Percentiles rank a stretch among this genome's conserved stretches.
Evolutionary conservation across 202 grass and related monocot species (phyloP).

Genomic region (Musa balbisiana): DNA sequence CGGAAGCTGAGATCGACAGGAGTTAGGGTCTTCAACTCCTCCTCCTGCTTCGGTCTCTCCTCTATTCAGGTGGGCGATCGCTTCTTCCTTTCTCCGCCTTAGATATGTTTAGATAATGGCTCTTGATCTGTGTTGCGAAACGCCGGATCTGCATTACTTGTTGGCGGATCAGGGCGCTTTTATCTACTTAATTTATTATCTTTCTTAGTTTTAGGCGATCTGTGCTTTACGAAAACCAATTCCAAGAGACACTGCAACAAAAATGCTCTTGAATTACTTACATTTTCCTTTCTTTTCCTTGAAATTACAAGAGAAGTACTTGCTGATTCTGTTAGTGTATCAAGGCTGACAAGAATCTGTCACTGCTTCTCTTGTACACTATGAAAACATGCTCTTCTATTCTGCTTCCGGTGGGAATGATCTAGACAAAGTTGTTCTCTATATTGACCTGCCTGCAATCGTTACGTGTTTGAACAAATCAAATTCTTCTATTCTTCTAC

Average conservation of each 20-base stretch:
- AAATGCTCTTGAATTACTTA: background rate
- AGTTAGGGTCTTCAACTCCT: constrained; percentile 35
- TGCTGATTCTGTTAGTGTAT: no score
- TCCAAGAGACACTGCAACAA: background rate
- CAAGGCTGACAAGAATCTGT: no score
- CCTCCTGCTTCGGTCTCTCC: constrained; percentile 28
- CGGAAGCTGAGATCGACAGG: constrained; percentile 28
- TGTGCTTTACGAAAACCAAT: background rate
- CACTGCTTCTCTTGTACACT: no score
- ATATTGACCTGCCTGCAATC: no score
- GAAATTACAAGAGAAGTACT: no score
- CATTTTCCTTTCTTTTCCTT: no score
- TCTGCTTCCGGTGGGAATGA: background rate
- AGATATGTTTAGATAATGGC: background rate
- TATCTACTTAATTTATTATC: background rate
- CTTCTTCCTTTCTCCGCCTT: background rate
- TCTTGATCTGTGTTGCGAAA: constrained; percentile 9
- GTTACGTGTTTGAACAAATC: no score
- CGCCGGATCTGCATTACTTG: constrained; percentile 1
- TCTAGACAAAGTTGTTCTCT: no score
- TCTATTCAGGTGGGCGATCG: constrained; percentile 15
- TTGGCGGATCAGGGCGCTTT: background rate
- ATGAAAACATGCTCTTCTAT: no score
- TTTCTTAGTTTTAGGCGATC: background rate
- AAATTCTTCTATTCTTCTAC: no score